These are phyloP conservation scores for Candida sp. DNA, from an alignment of 1,139 yeast species.

Conservation along the genomic window DNA sequence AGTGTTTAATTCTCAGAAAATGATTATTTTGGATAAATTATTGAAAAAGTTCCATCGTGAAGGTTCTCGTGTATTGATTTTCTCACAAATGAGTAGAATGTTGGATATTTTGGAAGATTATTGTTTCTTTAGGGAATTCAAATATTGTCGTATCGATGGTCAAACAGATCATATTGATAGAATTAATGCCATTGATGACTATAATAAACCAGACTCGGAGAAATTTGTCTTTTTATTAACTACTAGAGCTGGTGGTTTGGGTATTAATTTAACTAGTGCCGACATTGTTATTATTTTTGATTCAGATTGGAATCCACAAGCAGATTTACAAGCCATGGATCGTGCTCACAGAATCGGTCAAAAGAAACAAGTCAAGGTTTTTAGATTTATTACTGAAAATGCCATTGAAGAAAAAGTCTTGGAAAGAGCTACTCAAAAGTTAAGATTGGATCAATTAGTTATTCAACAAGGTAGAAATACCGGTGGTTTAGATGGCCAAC, in stretches of 20 bases:
- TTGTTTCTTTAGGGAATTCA: constrained; percentile 62
- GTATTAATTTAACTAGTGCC: constrained; percentile 75
- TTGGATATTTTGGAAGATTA: constrained; percentile 79
- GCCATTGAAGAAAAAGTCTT: constrained; percentile 80
- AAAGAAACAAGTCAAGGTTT: constrained; percentile 76
- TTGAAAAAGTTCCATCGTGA: constrained; percentile 59
- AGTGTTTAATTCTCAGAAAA: constrained; percentile 67
- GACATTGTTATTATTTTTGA: constrained; percentile 73
- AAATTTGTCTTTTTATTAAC: constrained; percentile 72
- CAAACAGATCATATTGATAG: constrained; percentile 78
- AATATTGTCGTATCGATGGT: constrained; percentile 79
- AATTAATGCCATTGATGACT: constrained; percentile 72
- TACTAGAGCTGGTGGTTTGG: constrained; percentile 87
- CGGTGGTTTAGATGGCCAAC: constrained; percentile 34
- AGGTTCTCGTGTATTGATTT: constrained; percentile 74
- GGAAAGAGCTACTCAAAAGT: constrained; percentile 77
- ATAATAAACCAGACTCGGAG: constrained; percentile 64
- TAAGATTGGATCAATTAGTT: constrained; percentile 75
- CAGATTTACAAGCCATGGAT: constrained; percentile 86
- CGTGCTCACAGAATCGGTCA: constrained; percentile 88
- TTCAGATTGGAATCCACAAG: constrained; percentile 88
- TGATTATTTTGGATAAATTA: constrained; percentile 68
- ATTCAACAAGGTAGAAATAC: constrained; percentile 68
- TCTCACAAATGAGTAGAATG: constrained; percentile 81
- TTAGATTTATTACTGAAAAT: constrained; percentile 72